phyloP scores from a whole-genome alignment of 176 grass and related monocot genomes.

The Thalia dealbata region DNA sequence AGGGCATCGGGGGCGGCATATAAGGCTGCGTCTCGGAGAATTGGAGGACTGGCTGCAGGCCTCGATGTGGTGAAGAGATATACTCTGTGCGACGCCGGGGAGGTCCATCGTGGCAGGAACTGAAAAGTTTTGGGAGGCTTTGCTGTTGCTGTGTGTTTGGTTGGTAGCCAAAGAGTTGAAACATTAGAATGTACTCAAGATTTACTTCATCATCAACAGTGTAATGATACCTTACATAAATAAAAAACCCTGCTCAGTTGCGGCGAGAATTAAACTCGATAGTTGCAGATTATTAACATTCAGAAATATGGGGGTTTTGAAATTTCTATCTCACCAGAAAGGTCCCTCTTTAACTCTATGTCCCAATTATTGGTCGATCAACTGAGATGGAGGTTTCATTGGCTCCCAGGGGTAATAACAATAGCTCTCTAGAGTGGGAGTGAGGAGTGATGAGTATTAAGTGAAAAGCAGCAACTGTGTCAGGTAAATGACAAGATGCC shows the following conservation, averaged over 20 bases:
- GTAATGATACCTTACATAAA: not conserved
- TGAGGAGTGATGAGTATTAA: not conserved
- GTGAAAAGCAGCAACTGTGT: not conserved
- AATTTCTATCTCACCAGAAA: no score
- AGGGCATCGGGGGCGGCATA: slow-evolving; percentile 2
- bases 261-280: no score
- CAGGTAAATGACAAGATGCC: not conserved
- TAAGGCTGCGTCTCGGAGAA: slow-evolving; percentile 17
- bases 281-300: no score
- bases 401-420: no score
- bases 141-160: not conserved
- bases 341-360: not conserved
- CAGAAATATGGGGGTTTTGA: not conserved
- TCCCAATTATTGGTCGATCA: not conserved
- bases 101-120: not conserved
- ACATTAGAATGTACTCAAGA: not conserved
- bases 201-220: not conserved
- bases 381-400: not conserved
- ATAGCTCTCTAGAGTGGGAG: not conserved
- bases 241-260: not conserved
- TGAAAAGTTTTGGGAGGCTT: not conserved
- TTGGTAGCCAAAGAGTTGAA: not conserved
- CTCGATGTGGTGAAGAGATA: slow-evolving; percentile 19
- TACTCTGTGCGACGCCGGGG: not conserved
- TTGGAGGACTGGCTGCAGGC: slow-evolving; percentile 21